phyloP scores from a whole-genome alignment of 371 early-diverging fungal species.

The Apophysomyces sp. region DNA sequence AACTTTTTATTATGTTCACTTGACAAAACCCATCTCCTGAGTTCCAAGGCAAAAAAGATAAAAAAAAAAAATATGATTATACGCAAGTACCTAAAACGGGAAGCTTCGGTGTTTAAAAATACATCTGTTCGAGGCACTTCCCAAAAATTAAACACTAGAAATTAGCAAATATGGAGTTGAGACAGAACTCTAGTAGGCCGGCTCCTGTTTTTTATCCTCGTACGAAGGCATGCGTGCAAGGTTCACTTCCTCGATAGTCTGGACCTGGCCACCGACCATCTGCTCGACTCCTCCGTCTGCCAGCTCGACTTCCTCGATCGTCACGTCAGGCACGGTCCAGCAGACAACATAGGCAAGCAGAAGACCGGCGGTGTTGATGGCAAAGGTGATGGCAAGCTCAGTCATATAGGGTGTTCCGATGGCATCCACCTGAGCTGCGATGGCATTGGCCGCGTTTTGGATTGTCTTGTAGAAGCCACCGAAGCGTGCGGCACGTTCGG shows the following conservation, averaged over 20 bases:
- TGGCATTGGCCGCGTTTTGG: conserved; percentile 55
- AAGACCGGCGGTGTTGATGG: conserved; percentile 25
- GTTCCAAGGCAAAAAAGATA: too few relatives aligned
- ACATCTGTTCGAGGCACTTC: too few relatives aligned
- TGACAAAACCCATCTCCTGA: too few relatives aligned
- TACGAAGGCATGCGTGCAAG: neutral
- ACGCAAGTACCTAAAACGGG: too few relatives aligned
- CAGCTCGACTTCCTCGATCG: conserved; percentile 34
- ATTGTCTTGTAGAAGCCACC: conserved; percentile 85
- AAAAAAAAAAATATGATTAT: too few relatives aligned
- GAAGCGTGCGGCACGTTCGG: conserved; percentile 65
- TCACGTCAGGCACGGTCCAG: conserved; percentile 32
- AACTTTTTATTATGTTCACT: too few relatives aligned
- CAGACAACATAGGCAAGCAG: conserved; percentile 29
- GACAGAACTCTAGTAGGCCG: neutral
- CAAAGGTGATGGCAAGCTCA: conserved; percentile 27
- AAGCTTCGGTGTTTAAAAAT: too few relatives aligned
- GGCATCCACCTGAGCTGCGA: conserved; percentile 40
- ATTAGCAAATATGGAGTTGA: neutral
- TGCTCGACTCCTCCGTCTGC: conserved; percentile 18
- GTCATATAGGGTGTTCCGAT: conserved; percentile 22
- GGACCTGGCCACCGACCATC: conserved; percentile 34
- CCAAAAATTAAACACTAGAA: too few relatives aligned
- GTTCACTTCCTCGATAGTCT: conserved; percentile 1
- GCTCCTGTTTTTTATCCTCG: neutral